Conservation (phyloP, 2,329 filamentous ascomycete genomes). For the Sclerotinia borealis region DNA sequence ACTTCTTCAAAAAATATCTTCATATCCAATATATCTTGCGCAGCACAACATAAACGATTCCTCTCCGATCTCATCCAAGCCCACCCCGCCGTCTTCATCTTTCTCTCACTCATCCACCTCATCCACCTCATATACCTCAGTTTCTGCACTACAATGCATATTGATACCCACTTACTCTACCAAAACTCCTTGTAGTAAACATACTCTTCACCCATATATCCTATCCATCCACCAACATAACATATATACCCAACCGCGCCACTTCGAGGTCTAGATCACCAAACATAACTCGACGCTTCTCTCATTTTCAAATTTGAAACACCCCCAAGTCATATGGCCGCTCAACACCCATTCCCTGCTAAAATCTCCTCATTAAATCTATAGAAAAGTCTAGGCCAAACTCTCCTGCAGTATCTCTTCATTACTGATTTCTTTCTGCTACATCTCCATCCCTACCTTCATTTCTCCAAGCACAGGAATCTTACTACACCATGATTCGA, state of each 20-base stretch:
- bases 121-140: conserved; percentile 12
- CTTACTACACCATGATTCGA: not conserved
- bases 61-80: conserved; percentile 9
- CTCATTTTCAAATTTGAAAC: not conserved
- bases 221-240: too few relatives aligned
- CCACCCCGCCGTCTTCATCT: conserved; percentile 11
- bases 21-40: not conserved
- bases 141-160: not conserved
- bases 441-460: too few relatives aligned
- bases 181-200: not conserved
- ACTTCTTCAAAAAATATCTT: not conserved
- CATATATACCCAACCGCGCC: too few relatives aligned
- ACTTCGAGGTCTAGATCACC: not conserved
- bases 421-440: too few relatives aligned
- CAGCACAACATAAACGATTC: not conserved
- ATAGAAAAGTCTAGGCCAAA: not conserved
- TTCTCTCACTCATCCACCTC: too few relatives aligned
- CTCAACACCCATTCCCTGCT: too few relatives aligned
- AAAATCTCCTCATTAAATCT: not conserved
- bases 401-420: too few relatives aligned
- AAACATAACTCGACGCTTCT: not conserved
- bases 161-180: not conserved
- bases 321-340: not conserved
- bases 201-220: not conserved
- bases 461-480: not conserved